phyloP scores from a whole-genome alignment of 2,329 filamentous ascomycete genomes.

The Botryotinia convoluta region DNA sequence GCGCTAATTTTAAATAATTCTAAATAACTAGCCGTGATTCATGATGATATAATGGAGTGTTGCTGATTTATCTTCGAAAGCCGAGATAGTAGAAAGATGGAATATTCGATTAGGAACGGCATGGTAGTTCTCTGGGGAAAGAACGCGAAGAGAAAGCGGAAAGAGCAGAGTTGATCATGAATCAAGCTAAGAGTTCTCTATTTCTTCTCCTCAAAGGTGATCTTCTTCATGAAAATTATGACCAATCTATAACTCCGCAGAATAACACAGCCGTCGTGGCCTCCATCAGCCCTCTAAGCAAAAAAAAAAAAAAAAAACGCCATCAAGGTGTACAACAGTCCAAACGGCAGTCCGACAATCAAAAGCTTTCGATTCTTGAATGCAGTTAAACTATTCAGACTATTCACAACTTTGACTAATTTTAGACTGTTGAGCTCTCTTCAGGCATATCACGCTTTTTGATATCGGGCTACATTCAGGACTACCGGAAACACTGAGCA shows the following conservation, averaged over 20 bases:
- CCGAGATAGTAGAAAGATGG: not conserved
- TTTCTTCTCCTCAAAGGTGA: not conserved
- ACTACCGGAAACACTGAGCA: not conserved
- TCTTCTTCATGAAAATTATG: accelerated
- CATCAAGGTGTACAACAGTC: too few relatives aligned
- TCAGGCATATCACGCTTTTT: too few relatives aligned
- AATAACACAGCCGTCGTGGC: not conserved
- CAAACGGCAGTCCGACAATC: too few relatives aligned
- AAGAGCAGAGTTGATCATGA: not conserved
- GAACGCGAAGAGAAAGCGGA: not conserved
- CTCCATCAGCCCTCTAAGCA: not conserved
- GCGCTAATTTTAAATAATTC: not conserved
- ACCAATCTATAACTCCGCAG: not conserved
- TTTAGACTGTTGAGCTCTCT: too few relatives aligned
- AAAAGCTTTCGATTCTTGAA: too few relatives aligned
- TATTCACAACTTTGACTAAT: too few relatives aligned
- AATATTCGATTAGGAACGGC: not conserved
- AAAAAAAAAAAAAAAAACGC: not conserved
- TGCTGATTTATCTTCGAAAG: not conserved
- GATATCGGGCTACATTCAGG: not conserved
- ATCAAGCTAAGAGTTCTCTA: not conserved
- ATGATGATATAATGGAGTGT: not conserved
- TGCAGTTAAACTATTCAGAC: too few relatives aligned
- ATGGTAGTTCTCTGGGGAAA: not conserved
- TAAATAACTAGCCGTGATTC: not conserved